Evolutionary conservation across 352 stramenopile species (phyloP), one percentile per base, ranked within the genome.

Genomic region (Elongisporangium prolatum): DNA sequence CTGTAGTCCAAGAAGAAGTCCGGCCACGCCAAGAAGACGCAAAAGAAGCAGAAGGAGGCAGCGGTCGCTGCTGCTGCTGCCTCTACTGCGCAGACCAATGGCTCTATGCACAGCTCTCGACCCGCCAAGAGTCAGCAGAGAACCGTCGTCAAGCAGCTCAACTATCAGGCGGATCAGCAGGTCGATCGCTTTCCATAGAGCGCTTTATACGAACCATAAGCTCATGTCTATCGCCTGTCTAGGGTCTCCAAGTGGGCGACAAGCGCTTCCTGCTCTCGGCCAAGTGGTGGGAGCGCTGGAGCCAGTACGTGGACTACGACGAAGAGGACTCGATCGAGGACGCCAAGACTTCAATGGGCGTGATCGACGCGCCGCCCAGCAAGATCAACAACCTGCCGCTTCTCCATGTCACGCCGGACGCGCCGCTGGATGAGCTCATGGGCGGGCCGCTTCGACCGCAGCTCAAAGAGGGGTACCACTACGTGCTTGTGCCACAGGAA

Each of bases 281-380:
- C 67, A 91, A 91, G 65, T 93, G 84, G 84, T 93, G 84, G 84
- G 68, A 93, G 60, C 74, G 79, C 52, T 93, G 84, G 84, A 77
- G 75, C 44, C 70, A 86, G 48, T 91, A 80, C 48, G 82, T 91
- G 11, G 67, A 65, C 47, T 91, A 78, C 37, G 68, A 86, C n/a
- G 69, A 71, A 16, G 62, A 69, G 47, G 48, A 78, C 16, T 44
- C 21, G 6, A 48, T 21, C 13, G 50, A 52, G 34, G 17, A 55
- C 21, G 21, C 16, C 8, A 25, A 50, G 20, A 59, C 21, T 20
- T n/a, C n/a, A n/a, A 21, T 21, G 57, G 16, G 22, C 48, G 18
- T 59, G 20, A 50, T 25, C 24, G 69, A 72, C 34, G 38, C 61
- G 0, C n/a, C 70, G 8, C 77, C 74, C n/a, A 79, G 72, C 56